Evolutionary conservation across 345 rosid species (phyloP).

Genomic region (Corchorus capsularis): DNA sequence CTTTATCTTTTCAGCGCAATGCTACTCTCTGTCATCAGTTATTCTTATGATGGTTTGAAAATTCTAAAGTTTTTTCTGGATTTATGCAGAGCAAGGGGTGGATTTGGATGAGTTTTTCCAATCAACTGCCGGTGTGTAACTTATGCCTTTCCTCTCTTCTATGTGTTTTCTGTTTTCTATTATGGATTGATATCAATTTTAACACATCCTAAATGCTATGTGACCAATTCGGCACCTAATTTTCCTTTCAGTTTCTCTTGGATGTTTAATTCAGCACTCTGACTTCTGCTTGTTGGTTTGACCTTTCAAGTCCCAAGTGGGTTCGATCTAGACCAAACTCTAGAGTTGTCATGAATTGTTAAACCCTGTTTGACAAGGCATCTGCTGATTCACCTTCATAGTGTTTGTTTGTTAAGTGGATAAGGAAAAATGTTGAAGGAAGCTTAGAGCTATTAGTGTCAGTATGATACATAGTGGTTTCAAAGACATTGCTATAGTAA

Average conservation of each 20-base stretch:
- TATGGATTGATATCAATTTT: background rate
- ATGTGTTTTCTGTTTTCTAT: background rate
- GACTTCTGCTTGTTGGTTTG: background rate
- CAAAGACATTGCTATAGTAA: too few relatives aligned
- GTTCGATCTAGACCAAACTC: too few relatives aligned
- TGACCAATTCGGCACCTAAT: background rate
- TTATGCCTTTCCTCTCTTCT: constrained; percentile 2
- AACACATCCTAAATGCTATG: background rate
- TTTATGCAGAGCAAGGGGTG: constrained; percentile 78
- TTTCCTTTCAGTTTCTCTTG: background rate
- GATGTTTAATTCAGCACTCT: background rate
- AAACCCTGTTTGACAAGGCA: too few relatives aligned
- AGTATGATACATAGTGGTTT: too few relatives aligned
- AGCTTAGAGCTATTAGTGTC: too few relatives aligned
- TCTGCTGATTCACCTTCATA: too few relatives aligned
- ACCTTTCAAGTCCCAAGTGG: too few relatives aligned
- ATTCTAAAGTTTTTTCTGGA: constrained; percentile 27
- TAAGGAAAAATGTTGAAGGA: background rate
- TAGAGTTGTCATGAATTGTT: too few relatives aligned
- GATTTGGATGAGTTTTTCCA: constrained; percentile 90
- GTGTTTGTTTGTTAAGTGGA: too few relatives aligned
- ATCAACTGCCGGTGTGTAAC: constrained; percentile 76
- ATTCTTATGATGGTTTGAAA: background rate
- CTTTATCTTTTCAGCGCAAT: too few relatives aligned
- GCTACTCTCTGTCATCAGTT: background rate